Base-by-base conservation (phyloP, 257 asterid species). In the Ajuga chamaepitys region DNA sequence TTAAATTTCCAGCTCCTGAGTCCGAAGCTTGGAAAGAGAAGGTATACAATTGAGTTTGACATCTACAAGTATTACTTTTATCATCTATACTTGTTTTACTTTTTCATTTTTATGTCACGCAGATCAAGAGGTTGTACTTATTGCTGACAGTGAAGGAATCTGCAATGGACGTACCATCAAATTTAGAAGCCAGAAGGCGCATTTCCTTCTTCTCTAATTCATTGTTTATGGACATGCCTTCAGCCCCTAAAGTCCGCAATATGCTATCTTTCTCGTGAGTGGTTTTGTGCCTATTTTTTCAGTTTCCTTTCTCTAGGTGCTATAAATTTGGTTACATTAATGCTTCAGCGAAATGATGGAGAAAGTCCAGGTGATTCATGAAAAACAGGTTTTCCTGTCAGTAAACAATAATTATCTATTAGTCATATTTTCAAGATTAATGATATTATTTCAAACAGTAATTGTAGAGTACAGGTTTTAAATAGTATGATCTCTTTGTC, bases 1-100 rank as follows among this genome's bases (percentile, higher is more conserved):
- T 94, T 68, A 80, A 84, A 54, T 94, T 94, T 77, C 99, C 99
- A 45, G 78, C 72, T 68, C 91, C 93, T 59, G 95, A 86, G 70
- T 78, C 99, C 9, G 96, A 88, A 81, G 96, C 99, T 83, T 94
- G 99, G 99, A 90, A 88, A 80, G 99, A 94, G 86, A 94, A 94
- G 90, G 99, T 87, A 66, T 24, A 51, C 70, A 67, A 12, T 59
- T 37, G 21, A 58, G 52, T 13, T n/a, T 40, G 20, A 53, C 50
- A 59, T 68, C 28, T 45, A 24, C 37, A 4, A 18, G 35, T 62
- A 7, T 42, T 22, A 38, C 11, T 56, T 40, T 28, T 66, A 52
- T 26, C 61, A 32, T 71, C 56, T 51, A 32, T 28, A 44, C 75
- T 46, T 25, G 70, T 16, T 25, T 35, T 58, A 55, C 30, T 7